Conservation (phyloP, 768 basidiomycete species). For the Lactarius hengduanensis region DNA sequence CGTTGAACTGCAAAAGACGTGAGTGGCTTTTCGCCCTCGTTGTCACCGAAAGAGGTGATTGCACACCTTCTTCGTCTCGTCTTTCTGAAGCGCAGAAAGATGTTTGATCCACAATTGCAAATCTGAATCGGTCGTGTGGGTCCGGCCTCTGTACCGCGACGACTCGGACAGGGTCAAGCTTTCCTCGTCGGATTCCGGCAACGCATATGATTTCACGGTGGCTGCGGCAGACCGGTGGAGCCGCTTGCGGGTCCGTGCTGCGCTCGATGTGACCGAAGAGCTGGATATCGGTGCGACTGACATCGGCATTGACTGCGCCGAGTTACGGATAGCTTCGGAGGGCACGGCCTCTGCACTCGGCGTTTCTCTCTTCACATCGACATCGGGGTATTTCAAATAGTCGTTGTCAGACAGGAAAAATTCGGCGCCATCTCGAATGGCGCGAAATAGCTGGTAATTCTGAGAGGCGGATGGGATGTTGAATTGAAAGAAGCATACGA, state of each 20-base stretch:
- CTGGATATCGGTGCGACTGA: conserved; percentile 30
- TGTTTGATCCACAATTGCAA: conserved; percentile 70
- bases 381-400: conserved; percentile 43
- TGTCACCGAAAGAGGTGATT: conserved; percentile 13
- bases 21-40: not conserved
- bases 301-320: conserved; percentile 13
- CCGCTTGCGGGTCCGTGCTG: conserved; percentile 42
- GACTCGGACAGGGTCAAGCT: conserved; percentile 38
- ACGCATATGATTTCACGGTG: conserved; percentile 56
- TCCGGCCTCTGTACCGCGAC: conserved; percentile 38
- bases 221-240: conserved; percentile 57
- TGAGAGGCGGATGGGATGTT: conserved; percentile 31
- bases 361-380: conserved; percentile 28
- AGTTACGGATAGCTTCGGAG: conserved; percentile 18
- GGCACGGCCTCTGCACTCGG: conserved; percentile 29
- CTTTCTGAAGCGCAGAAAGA: conserved; percentile 54
- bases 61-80: conserved; percentile 68
- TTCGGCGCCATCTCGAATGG: conserved; percentile 62
- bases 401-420: conserved; percentile 72
- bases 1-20: conserved; percentile 49
- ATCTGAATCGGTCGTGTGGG: conserved; percentile 43
- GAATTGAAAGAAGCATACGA: not conserved
- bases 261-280: conserved; percentile 32
- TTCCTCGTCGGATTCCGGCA: conserved; percentile 74
- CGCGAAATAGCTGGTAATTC: conserved; percentile 55